phyloP scores from a whole-genome alignment of 768 basidiomycete genomes.

The Rhodosporidiobolus odoratus region DNA sequence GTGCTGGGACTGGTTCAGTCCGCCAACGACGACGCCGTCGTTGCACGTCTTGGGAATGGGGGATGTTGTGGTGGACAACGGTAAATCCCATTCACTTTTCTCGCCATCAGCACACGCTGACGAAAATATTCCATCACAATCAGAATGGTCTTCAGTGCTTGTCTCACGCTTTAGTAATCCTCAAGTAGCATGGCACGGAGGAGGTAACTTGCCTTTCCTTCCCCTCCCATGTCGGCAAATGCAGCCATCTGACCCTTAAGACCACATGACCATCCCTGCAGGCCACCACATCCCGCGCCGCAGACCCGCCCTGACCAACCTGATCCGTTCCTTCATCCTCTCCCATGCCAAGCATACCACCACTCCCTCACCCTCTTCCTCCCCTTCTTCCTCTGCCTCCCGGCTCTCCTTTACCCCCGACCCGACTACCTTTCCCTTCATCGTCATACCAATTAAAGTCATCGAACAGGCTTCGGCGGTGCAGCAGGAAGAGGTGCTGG shows the following conservation, averaged over 20 bases:
- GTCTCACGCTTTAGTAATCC: neutral
- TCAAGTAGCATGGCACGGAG: neutral
- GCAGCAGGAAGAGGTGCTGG: no score
- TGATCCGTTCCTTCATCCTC: neutral
- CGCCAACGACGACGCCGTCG: neutral
- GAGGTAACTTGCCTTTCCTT: neutral
- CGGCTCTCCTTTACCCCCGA: no score
- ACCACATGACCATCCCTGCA: neutral
- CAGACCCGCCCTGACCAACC: neutral
- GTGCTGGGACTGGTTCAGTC: neutral
- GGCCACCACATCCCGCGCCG: slow-evolving; percentile 14
- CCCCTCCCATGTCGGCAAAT: neutral
- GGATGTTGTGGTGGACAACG: neutral
- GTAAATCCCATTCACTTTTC: neutral
- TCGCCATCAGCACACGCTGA: neutral
- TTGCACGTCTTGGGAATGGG: neutral
- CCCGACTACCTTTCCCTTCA: no score
- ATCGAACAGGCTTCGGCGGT: no score
- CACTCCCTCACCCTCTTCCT: neutral
- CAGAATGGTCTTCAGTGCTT: neutral
- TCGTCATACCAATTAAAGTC: no score
- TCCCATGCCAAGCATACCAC: neutral
- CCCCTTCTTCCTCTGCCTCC: no score
- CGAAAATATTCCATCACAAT: neutral
- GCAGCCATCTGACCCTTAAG: no score